Evolutionary conservation across 495 filamentous ascomycete genomes (phyloP), one percentile per base, ranked within the genome.

Genomic region (Xylaria sp.): DNA sequence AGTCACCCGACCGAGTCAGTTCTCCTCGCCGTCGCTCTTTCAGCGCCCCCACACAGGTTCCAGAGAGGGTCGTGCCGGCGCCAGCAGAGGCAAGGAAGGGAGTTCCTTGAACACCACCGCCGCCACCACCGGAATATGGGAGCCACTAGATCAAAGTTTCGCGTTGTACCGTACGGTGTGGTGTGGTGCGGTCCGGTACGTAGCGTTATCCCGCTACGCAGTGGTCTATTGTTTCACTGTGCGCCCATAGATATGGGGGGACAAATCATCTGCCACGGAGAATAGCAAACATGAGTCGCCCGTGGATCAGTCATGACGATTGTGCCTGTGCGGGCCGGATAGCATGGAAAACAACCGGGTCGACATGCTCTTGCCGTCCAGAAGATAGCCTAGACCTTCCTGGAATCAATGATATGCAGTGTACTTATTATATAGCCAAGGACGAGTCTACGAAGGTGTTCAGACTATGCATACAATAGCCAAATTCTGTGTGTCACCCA

Each of bases 171-270:
- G 24, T 62, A 62, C 67, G 31, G 58, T 63, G 46, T 35, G 58
- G 31, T 21, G 55, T 75, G 73, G 72, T 35, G 43, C 76, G 76
- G 76, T 76, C 74, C 76, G 76, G 76, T 78, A 72, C 76, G 76
- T 78, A 70, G 77, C 77, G 77, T 71, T 65, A 77, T 73, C 77
- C 77, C 77, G 73, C 71, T 62, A 26, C 8, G 19, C 40, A 62
- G 26, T 50, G 44, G 44, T 46, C 12, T 24, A 6, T 50, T 50
- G 14, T n/a, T 29, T 26, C 12, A 9, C 48, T 24, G 21, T 52
- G 21, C 48, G 14, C 14, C 48, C 63, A 17, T 53, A 11, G 26
- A 37, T 19, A 6, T 26, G 44, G 37, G 17, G 48, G 26, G 24
- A 29, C 37, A 58, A 15, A 67, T 67, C 33, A 37, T n/a, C 40